These are phyloP conservation scores for Rhytidiadelphus loreus DNA, from an alignment of 225 moss, liverwort and hornwort species.

Conservation along the genomic window DNA sequence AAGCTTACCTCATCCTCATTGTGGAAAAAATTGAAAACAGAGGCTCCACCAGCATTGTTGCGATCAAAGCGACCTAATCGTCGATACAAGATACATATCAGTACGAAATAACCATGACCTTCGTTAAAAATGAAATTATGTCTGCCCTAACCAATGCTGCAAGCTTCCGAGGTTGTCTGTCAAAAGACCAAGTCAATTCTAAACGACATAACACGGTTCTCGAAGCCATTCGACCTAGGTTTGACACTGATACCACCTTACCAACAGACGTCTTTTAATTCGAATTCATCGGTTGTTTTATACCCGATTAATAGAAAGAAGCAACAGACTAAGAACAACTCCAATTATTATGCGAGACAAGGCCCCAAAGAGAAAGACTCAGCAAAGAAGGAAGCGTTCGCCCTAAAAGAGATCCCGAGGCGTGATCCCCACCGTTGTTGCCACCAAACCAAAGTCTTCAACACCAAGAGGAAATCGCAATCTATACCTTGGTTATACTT, in stretches of 20 bases:
- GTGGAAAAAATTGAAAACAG: conserved; percentile 94
- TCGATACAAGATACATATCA: background rate
- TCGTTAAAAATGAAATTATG: background rate
- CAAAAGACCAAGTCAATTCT: background rate
- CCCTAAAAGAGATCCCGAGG: background rate
- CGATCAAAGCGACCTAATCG: conserved; percentile 83
- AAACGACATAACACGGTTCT: no score
- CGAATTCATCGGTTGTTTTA: background rate
- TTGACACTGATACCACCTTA: background rate
- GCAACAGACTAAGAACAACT: background rate
- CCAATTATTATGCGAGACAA: background rate
- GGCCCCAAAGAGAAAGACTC: background rate
- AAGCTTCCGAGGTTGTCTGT: background rate
- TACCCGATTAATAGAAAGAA: background rate
- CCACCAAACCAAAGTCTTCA: background rate
- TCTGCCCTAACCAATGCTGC: background rate
- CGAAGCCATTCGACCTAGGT: background rate
- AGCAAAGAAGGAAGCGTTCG: background rate
- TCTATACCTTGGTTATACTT: conserved; percentile 46
- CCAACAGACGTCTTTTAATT: background rate
- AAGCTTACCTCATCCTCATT: conserved; percentile 77
- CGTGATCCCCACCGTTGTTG: background rate
- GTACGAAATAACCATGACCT: background rate
- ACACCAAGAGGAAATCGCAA: background rate
- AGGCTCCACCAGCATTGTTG: conserved; percentile 52